These are phyloP conservation scores for Exophiala dermatitidis DNA, from an alignment of 2,329 filamentous ascomycete species.

Conservation along the genomic window DNA sequence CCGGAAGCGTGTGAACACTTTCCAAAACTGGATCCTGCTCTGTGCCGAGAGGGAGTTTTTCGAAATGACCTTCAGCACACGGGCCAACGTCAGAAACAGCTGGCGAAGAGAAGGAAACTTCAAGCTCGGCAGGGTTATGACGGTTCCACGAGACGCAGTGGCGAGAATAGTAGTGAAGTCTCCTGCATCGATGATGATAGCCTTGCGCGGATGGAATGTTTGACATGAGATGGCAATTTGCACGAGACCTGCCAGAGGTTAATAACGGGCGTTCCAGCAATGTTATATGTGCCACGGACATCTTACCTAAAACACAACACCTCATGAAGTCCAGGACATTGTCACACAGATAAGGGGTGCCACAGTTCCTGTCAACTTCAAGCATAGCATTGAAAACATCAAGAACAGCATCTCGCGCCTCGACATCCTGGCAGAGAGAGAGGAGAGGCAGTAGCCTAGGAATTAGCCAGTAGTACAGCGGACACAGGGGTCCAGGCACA, in stretches of 20 bases:
- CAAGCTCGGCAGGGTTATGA: slow-evolving; percentile 7
- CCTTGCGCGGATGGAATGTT: neutral
- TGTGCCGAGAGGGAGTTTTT: slow-evolving; percentile 7
- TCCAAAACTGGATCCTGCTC: slow-evolving; percentile 13
- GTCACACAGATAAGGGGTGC: neutral
- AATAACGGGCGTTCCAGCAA: neutral
- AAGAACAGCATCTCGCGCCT: slow-evolving; percentile 8
- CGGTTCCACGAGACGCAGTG: neutral
- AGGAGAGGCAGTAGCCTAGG: slow-evolving; percentile 47
- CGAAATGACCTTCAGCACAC: slow-evolving; percentile 11
- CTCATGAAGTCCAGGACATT: slow-evolving; percentile 10
- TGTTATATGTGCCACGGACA: neutral
- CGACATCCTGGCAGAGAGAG: slow-evolving; percentile 15
- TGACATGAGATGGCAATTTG: neutral
- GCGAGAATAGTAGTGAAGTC: slow-evolving; percentile 9
- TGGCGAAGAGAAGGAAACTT: slow-evolving; percentile 10
- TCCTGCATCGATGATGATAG: slow-evolving; percentile 14
- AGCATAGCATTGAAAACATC: slow-evolving; percentile 12
- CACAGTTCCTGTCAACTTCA: slow-evolving; percentile 8
- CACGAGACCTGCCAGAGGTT: slow-evolving; percentile 9
- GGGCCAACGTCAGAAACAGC: slow-evolving; percentile 7
- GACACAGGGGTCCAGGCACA: slow-evolving; percentile 32
- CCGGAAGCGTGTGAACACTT: slow-evolving; percentile 8
- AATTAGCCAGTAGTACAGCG: slow-evolving; percentile 49
- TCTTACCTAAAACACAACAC: slow-evolving; percentile 10